Percentiles rank a stretch among this genome's conserved stretches.
phyloP scores from a whole-genome alignment of 768 basidiomycete species.

The Naganishia vishniacii region DNA sequence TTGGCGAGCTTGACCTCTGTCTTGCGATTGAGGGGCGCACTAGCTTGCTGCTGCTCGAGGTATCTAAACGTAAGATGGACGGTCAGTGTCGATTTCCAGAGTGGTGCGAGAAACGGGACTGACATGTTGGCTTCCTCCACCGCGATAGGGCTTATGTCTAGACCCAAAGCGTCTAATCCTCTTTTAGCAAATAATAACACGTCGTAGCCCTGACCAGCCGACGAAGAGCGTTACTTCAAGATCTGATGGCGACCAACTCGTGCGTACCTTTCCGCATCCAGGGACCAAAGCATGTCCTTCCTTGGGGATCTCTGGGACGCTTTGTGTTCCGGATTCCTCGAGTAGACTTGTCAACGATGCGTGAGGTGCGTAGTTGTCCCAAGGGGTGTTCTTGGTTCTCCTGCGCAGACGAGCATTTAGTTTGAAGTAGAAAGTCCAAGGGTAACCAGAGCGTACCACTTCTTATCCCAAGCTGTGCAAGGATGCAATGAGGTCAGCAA shows the following conservation, averaged over 20 bases:
- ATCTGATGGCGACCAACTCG: background rate
- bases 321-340: slow-evolving; percentile 4
- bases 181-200: slow-evolving; percentile 34
- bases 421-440: background rate
- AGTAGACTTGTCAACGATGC: background rate
- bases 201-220: slow-evolving; percentile 39
- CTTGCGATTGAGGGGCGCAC: slow-evolving; percentile 3
- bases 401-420: background rate
- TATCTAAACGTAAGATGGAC: slow-evolving; percentile 22
- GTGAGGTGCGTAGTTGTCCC: slow-evolving; percentile 16
- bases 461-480: slow-evolving; percentile 19
- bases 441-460: slow-evolving; percentile 2
- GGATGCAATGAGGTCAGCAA: background rate
- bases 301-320: slow-evolving; percentile 19
- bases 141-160: slow-evolving; percentile 36
- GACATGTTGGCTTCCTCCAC: slow-evolving; percentile 35
- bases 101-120: background rate
- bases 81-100: background rate
- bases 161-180: slow-evolving; percentile 34
- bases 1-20: slow-evolving; percentile 29
- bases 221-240: background rate
- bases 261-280: slow-evolving; percentile 20
- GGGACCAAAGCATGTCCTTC: slow-evolving; percentile 19
- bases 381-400: slow-evolving; percentile 15
- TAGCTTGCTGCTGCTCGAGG: slow-evolving; percentile 29